Conservation (phyloP, 805 yeast species). For the Wickerhamia fluorescens region DNA sequence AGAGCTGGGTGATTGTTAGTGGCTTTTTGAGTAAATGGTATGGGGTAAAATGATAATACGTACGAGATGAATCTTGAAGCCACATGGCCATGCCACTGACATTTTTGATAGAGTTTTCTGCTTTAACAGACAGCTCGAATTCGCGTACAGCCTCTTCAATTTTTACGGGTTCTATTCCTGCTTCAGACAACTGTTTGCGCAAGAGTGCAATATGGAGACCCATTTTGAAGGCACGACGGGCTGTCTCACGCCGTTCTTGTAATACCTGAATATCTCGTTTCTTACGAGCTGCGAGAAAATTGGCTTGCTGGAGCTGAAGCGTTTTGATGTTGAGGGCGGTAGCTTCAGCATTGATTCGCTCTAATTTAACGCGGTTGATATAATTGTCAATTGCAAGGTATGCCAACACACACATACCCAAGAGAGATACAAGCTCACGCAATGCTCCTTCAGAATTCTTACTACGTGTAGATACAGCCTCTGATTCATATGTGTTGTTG, state of each 20-base stretch:
- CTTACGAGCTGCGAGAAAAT: slow-evolving; percentile 43
- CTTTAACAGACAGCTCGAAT: slow-evolving; percentile 52
- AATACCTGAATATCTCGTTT: slow-evolving; percentile 46
- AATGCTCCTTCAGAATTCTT: not conserved
- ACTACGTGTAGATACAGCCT: no score
- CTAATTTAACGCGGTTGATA: slow-evolving; percentile 31
- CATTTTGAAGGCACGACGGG: slow-evolving; percentile 51
- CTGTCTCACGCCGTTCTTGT: slow-evolving; percentile 42
- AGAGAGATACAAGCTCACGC: slow-evolving; percentile 35
- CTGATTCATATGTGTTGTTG: no score
- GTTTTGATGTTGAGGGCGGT: slow-evolving; percentile 31
- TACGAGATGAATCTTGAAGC: slow-evolving; percentile 47
- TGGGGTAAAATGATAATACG: slow-evolving; percentile 6
- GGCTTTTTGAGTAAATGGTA: not conserved
- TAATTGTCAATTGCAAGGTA: slow-evolving; percentile 50
- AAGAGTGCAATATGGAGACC: slow-evolving; percentile 60
- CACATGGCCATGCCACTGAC: slow-evolving; percentile 51
- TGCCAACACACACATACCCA: slow-evolving; percentile 38
- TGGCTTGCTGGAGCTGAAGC: slow-evolving; percentile 38
- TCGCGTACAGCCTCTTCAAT: slow-evolving; percentile 47
- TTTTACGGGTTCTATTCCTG: slow-evolving; percentile 50
- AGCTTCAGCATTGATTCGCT: slow-evolving; percentile 26
- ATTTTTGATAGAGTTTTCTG: slow-evolving; percentile 49
- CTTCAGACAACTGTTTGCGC: slow-evolving; percentile 52
- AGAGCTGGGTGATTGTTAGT: slow-evolving; percentile 21